Evolutionary conservation across 805 yeast genomes (phyloP).

Genomic region (Lipomyces starkeyi): DNA sequence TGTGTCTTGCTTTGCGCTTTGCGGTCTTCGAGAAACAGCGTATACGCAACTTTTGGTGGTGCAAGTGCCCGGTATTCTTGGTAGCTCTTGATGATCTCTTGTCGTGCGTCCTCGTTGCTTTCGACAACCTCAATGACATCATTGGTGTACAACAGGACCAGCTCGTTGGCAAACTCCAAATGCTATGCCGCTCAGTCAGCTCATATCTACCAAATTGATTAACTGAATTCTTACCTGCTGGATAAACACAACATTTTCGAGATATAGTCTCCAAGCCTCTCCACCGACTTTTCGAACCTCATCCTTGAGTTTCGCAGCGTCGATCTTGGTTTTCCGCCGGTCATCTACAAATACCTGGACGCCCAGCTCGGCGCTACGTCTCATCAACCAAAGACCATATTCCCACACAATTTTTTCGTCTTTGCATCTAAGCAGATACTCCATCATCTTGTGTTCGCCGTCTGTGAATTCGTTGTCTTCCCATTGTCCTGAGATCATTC

Average conservation of each 20-base stretch:
- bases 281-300: slow-evolving; percentile 46
- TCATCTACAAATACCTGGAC: slow-evolving; percentile 45
- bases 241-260: slow-evolving; percentile 45
- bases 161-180: slow-evolving; percentile 43
- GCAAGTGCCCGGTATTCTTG: slow-evolving; percentile 38
- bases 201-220: neutral
- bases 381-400: slow-evolving; percentile 47
- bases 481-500: slow-evolving; percentile 42
- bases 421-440: slow-evolving; percentile 38
- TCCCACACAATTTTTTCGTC: slow-evolving; percentile 48
- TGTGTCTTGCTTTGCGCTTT: slow-evolving; percentile 21
- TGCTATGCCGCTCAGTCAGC: slow-evolving; percentile 34
- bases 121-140: slow-evolving; percentile 44
- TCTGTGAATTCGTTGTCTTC: slow-evolving; percentile 38
- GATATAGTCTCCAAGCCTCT: slow-evolving; percentile 47
- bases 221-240: slow-evolving; percentile 19
- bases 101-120: slow-evolving; percentile 29
- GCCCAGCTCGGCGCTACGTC: slow-evolving; percentile 44
- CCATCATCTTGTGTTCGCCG: slow-evolving; percentile 43
- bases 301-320: slow-evolving; percentile 42
- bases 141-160: slow-evolving; percentile 45
- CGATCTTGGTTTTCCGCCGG: slow-evolving; percentile 39
- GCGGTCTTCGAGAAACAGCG: slow-evolving; percentile 37
- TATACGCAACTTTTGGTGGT: slow-evolving; percentile 47
- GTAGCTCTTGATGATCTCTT: slow-evolving; percentile 39